A percentile compares a stretch with the other conserved stretches of the same genome.
These are phyloP conservation scores for Exophiala calicioides DNA, from an alignment of 2,329 filamentous ascomycete species.

Conservation along the genomic window DNA sequence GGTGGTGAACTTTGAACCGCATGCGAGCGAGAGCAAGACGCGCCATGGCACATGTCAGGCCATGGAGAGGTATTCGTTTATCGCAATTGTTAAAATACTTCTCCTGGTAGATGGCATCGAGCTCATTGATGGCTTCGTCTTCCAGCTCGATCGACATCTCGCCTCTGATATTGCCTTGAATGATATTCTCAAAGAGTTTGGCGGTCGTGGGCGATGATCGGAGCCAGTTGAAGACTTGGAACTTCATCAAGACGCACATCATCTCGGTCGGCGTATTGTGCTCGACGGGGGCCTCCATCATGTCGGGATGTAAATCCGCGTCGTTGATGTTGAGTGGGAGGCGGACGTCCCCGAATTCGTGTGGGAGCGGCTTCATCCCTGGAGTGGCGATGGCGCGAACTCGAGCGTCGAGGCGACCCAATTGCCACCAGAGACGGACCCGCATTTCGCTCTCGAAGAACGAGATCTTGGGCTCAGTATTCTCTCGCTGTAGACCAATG, in stretches of 20 bases:
- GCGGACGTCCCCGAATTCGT: not conserved
- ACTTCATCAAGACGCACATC: conserved; percentile 23
- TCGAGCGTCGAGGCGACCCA: conserved; percentile 53
- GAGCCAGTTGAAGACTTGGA: conserved; percentile 7
- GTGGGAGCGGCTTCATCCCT: not conserved
- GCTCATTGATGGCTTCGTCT: conserved; percentile 9
- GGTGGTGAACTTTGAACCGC: conserved; percentile 18
- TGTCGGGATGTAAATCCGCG: conserved; percentile 29
- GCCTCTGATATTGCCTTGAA: conserved; percentile 4
- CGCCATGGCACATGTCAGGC: conserved; percentile 13
- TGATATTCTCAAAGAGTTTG: conserved; percentile 8
- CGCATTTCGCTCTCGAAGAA: conserved; percentile 52
- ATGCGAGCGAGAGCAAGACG: conserved; percentile 11
- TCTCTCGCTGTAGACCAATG: conserved; percentile 45
- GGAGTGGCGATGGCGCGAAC: not conserved
- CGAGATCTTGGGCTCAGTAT: conserved; percentile 44
- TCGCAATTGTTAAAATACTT: conserved; percentile 20
- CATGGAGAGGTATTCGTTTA: conserved; percentile 16
- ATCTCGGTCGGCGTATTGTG: conserved; percentile 35
- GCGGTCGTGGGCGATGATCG: conserved; percentile 3
- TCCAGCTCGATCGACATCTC: conserved; percentile 8
- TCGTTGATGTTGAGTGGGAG: conserved; percentile 23
- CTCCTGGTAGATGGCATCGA: conserved; percentile 13
- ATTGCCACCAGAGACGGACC: conserved; percentile 39
- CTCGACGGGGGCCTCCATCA: conserved; percentile 23